phyloP scores from a whole-genome alignment of 345 rosid genomes.

The Gossypium australe region DNA sequence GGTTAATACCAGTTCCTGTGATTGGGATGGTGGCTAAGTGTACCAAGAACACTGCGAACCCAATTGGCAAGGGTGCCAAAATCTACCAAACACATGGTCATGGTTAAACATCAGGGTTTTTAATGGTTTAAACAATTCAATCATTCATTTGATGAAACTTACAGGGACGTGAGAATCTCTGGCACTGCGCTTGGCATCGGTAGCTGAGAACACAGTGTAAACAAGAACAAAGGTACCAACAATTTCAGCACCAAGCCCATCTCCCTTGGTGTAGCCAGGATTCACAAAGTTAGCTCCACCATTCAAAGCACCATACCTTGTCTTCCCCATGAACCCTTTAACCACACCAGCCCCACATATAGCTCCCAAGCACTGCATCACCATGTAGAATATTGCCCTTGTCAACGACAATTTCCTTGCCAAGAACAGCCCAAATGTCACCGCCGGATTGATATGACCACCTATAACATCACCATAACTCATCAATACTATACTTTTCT shows the following conservation, averaged over 20 bases:
- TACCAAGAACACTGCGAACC: conserved; percentile 67
- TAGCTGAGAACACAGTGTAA: conserved; percentile 54
- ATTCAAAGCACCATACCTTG: not conserved
- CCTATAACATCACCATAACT: conserved; percentile 21
- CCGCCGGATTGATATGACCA: conserved; percentile 47
- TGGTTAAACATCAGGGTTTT: not conserved
- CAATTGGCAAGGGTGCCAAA: conserved; percentile 61
- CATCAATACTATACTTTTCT: not conserved
- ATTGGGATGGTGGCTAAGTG: conserved; percentile 70
- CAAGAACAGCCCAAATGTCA: conserved; percentile 45
- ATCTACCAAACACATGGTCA: conserved; percentile 27
- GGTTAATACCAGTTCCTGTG: conserved; percentile 67
- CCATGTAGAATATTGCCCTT: conserved; percentile 43
- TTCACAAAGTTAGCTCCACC: conserved; percentile 42
- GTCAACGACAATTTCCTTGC: conserved; percentile 46
- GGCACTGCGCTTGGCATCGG: conserved; percentile 51
- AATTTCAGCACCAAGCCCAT: conserved; percentile 46
- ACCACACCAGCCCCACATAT: conserved; percentile 55
- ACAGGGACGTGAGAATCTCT: conserved; percentile 60
- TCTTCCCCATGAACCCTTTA: conserved; percentile 35
- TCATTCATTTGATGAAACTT: conserved; percentile 4
- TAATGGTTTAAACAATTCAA: too few relatives aligned
- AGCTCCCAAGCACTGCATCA: conserved; percentile 52
- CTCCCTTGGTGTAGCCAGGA: conserved; percentile 42
- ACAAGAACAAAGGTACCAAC: conserved; percentile 41